Percentiles rank a stretch among this genome's conserved stretches.
Evolutionary conservation across 2,329 filamentous ascomycete species (phyloP).

Genomic region (Fusarium begoniae): DNA sequence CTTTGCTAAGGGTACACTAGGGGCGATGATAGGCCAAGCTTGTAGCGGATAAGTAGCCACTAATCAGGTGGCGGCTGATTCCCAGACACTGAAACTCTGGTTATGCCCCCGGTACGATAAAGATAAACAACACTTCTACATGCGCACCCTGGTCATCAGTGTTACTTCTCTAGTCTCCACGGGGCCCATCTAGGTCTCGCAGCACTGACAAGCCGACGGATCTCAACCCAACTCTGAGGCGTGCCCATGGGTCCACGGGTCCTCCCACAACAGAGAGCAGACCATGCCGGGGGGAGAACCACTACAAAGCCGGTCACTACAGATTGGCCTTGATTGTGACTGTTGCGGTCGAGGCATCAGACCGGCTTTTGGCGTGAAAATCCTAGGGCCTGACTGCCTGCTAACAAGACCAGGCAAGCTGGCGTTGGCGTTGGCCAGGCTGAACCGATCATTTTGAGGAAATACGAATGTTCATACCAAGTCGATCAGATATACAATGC

Average conservation of each 20-base stretch:
- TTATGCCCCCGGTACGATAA: conserved; percentile 13
- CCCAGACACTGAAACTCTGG: background rate
- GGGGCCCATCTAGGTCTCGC: conserved; percentile 51
- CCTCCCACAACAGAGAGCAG: conserved; percentile 40
- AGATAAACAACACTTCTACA: conserved; percentile 46
- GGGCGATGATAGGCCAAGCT: conserved; percentile 46
- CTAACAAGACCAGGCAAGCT: conserved; percentile 1
- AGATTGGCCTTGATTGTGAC: conserved; percentile 11
- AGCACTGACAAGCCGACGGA: conserved; percentile 51
- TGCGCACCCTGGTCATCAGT: conserved; percentile 45
- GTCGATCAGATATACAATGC: background rate
- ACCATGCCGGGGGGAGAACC: conserved; percentile 27
- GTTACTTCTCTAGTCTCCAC: conserved; percentile 48
- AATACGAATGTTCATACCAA: background rate
- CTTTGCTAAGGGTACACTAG: conserved; percentile 48
- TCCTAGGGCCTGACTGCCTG: conserved; percentile 1
- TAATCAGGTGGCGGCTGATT: conserved; percentile 27
- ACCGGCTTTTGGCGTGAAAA: conserved; percentile 20
- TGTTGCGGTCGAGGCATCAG: conserved; percentile 10
- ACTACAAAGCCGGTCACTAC: conserved; percentile 28
- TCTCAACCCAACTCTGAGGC: conserved; percentile 51
- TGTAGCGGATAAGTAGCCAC: conserved; percentile 41
- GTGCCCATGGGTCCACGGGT: conserved; percentile 44
- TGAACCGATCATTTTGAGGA: background rate
- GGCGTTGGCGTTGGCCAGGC: background rate